Base-by-base conservation (phyloP, 2,329 filamentous ascomycete genomes). In the Pseudogymnoascus sp. region DNA sequence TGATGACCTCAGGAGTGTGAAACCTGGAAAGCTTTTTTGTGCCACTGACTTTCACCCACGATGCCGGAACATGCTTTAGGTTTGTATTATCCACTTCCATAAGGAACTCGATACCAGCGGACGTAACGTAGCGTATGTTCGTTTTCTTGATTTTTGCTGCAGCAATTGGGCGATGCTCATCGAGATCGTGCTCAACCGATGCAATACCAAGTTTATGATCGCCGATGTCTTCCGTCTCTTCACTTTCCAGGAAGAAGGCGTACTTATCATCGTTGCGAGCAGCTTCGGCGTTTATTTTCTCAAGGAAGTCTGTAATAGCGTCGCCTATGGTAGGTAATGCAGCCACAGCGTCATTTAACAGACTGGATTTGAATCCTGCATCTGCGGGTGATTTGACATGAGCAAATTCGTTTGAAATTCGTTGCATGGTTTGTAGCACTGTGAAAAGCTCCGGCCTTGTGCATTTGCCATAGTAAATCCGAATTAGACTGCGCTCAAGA, bases 381-480 rank as follows among this genome's bases (percentile, higher is more conserved):
- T 91, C 85, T 7, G 80, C 79, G 2, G 88, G 78, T 0, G 80
- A 78, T 63, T 87, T 87, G 65, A 91, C 81, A 65, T 84, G 79
- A 0, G 84, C 78, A 71, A 91, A 97, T 69, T 94, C 88, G 62
- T 83, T 85, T 0, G 91, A 84, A 52, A 97, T 91, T 63, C 80
- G 84, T 69, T 96, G 92, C 63, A 99, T 79, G 0, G 90, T 89
- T 73, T 97, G 92, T 1, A 99, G 80, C 4, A 95, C 88, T 0
- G 84, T 85, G 2, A 97, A 80, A 3, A 99, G 84, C 74, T 99
- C 94, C 0, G 92, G 89, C 0, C 94, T 86, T 0, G 90, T 89
- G 74, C 92, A 97, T 77, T 96, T 97, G 59, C 92, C 92, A 75
- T 99, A 99, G 78, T 97, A 99, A 64, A 99, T 96, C 49, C 94